Base-by-base conservation (phyloP, 1,284 basidiomycete species). In the Papiliotrema nemorosa region DNA sequence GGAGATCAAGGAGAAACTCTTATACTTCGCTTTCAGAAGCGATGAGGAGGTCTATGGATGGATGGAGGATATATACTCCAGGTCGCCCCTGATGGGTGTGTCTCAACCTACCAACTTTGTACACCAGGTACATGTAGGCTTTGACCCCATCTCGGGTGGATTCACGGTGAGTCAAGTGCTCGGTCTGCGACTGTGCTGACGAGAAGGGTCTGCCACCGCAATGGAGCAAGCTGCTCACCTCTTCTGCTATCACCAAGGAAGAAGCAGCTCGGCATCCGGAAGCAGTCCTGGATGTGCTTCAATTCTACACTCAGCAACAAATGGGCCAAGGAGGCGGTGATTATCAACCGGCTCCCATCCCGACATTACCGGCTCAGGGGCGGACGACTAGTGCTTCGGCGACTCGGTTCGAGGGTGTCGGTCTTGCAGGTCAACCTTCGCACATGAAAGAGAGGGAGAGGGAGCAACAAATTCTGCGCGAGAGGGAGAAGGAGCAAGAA, bases 301-400 rank as follows among this genome's bases (percentile, higher is more conserved):
- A 97, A 67, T 98, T 97, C 77, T 97, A 97, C 76, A 97, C 93
- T 13, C 90, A 96, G 70, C 91, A 92, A 64, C 91, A 97, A 78
- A 92, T 65, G 54, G 64, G 65, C 9, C 56, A 64, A 20, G 41
- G 42, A 22, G 47, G 38, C 4, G 54, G 52, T 3, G 61, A 64
- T 5, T 62, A 64, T 31, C 54, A 60, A 34, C 38, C 49, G 5
- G 26, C 50, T 14, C 47, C 55, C 1, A 50, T 62, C 12, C 63
- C 59, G 13, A 31, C 59, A 2, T 27, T 65, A 7, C 63, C 63
- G 3, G n/a, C 50, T 24, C 55, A 91, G 72, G 84, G 87, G n/a
- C 54, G 50, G 27, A 55, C 52, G 7, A 54, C 60, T n/a, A 60
- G 57, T n/a, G 60, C 61, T 2, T 59, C 73, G 16, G 82, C 87